phyloP scores from a whole-genome alignment of 225 moss, liverwort and hornwort species.

The Polytrichum commune region DNA sequence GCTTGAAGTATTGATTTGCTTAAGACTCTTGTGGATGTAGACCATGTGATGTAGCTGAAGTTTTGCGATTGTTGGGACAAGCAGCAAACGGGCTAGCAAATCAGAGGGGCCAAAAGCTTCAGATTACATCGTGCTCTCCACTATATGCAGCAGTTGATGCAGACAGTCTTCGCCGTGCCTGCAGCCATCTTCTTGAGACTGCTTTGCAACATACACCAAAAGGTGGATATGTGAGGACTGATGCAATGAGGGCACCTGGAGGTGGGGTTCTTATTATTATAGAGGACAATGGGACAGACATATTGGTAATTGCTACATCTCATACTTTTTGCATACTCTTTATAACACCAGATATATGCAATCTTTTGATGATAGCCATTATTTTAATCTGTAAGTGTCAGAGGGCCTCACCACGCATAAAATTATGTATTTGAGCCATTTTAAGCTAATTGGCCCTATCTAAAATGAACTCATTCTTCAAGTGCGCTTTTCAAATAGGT shows the following conservation, averaged over 20 bases:
- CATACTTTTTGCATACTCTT: too few relatives aligned
- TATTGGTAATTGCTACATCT: constrained; percentile 26
- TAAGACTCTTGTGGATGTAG: constrained; percentile 62
- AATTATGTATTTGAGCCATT: too few relatives aligned
- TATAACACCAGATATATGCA: too few relatives aligned
- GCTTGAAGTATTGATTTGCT: not conserved
- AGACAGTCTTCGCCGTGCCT: constrained; percentile 60
- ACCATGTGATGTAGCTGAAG: constrained; percentile 80
- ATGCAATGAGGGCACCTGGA: constrained; percentile 67
- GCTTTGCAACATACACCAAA: constrained; percentile 73
- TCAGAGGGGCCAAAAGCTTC: constrained; percentile 71
- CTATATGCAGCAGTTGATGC: constrained; percentile 70
- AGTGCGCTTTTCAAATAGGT: too few relatives aligned
- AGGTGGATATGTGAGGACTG: constrained; percentile 71
- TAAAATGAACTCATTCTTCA: too few relatives aligned
- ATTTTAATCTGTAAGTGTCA: too few relatives aligned
- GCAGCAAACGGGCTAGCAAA: constrained; percentile 82
- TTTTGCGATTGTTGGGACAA: constrained; percentile 79
- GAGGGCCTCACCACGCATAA: too few relatives aligned
- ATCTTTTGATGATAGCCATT: too few relatives aligned
- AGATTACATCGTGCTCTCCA: constrained; percentile 70
- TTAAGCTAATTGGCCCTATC: too few relatives aligned
- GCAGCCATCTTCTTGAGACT: constrained; percentile 78
- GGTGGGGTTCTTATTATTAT: constrained; percentile 75
- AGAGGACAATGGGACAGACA: constrained; percentile 68